Evolutionary conservation across 1,284 basidiomycete genomes (phyloP).

Genomic region (Boletus semigastroideus): DNA sequence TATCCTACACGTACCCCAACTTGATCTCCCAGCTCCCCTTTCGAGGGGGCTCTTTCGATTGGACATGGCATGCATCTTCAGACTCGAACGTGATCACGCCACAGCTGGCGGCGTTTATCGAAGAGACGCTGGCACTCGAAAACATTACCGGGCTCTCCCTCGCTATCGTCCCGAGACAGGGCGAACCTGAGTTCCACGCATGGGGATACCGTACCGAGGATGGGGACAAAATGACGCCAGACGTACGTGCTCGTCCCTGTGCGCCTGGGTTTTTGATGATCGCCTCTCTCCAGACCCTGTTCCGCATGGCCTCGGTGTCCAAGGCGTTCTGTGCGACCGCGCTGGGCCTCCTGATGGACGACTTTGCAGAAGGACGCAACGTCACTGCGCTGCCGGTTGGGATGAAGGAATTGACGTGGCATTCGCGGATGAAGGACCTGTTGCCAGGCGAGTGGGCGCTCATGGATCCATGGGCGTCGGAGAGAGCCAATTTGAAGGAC

Average conservation of each 20-base stretch:
- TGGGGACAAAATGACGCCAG: constrained; percentile 17
- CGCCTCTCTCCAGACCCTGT: constrained; percentile 35
- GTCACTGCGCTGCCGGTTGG: constrained; percentile 29
- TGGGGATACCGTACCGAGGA: constrained; percentile 29
- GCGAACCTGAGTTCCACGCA: constrained; percentile 19
- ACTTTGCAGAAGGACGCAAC: constrained; percentile 32
- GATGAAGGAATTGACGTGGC: constrained; percentile 35
- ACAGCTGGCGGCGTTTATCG: constrained; percentile 19
- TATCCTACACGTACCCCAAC: constrained; percentile 4
- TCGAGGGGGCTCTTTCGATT: neutral
- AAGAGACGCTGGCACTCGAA: constrained; percentile 14
- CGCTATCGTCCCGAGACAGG: constrained; percentile 19
- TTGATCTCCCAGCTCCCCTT: constrained; percentile 1
- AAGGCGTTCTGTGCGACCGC: constrained; percentile 42
- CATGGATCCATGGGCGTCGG: constrained; percentile 35
- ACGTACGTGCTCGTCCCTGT: constrained; percentile 18
- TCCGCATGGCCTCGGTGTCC: constrained; percentile 37
- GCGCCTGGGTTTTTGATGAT: neutral
- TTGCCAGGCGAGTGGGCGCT: constrained; percentile 37
- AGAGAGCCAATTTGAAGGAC: constrained; percentile 37
- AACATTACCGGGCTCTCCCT: constrained; percentile 27
- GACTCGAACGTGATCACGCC: constrained; percentile 12
- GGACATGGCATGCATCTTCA: neutral
- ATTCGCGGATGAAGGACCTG: constrained; percentile 37
- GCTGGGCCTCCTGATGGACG: constrained; percentile 41